Evolutionary conservation across 345 rosid genomes (phyloP), one percentile per base, ranked within the genome.

Genomic region (Acer campestre): DNA sequence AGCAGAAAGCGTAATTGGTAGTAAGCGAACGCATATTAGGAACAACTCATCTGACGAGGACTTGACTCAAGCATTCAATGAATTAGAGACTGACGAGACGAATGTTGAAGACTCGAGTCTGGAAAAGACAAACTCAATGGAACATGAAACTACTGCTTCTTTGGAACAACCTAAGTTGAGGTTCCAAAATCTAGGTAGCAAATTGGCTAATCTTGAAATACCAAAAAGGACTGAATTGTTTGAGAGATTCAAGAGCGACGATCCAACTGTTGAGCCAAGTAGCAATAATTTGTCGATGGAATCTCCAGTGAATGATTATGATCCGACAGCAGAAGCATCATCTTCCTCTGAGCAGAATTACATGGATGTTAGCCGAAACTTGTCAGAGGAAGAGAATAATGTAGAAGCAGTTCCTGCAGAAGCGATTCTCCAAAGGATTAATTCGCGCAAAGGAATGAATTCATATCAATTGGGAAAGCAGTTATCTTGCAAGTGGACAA

Each of bases 391-490:
- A 73, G 90, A 78, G 75, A 72, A 80, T 31, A 86, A 77, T 56
- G 88, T 73, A 1, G 79, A 83, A 73, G 78, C 73, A 10, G 72
- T 89, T 75, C 76, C 93, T n/a, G 65, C 80, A 29, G 93, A 89
- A 76, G 82, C 79, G 44, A 89, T 90, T 16, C 84, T 88, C 8
- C 81, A 85, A 76, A 87, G 92, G 89, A 88, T 86, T 35, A 89
- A 89, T 76, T 94, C 95, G 6, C 90, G 77, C 70, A 88, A 83
- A 77, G 88, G 80, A 85, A 81, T 64, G 22, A 84, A 82, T 59
- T 90, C 99, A 2, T 91, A 82, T 82, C 99, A 96, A 73, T 73
- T 92, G 63, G 99, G 98, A 67, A 91, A 80, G 85, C 97, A 92
- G 80, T 70, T 94, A 70, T 91, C 97, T 29, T 86, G 93, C 86